Conservation (phyloP, 345 rosid species). For the Salix viminalis region DNA sequence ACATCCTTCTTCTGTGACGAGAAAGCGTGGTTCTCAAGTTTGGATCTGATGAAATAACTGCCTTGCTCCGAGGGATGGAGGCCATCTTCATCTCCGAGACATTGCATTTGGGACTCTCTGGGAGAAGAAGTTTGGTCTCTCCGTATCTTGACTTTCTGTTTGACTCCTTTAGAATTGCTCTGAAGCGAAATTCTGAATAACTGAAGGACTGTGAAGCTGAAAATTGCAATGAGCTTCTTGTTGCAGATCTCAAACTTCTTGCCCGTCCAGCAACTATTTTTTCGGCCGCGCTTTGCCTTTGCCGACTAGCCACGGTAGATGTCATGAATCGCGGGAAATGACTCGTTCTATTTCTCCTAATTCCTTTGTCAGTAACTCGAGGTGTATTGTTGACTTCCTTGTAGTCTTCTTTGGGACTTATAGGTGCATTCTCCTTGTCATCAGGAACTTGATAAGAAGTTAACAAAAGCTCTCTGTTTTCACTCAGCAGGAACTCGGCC, state of each 20-base stretch:
- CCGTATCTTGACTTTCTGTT: constrained; percentile 38
- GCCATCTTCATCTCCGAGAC: constrained; percentile 28
- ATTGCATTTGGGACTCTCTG: constrained; percentile 40
- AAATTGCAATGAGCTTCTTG: constrained; percentile 44
- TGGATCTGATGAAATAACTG: constrained; percentile 64
- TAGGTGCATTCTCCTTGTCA: constrained; percentile 28
- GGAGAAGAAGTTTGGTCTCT: constrained; percentile 26
- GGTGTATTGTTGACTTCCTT: constrained; percentile 33
- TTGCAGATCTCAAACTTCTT: constrained; percentile 35
- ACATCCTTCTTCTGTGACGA: constrained; percentile 71
- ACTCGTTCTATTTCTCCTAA: constrained; percentile 23
- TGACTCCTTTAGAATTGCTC: constrained; percentile 41
- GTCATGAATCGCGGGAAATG: constrained; percentile 73
- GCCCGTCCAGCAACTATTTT: constrained; percentile 36
- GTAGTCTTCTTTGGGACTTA: constrained; percentile 14
- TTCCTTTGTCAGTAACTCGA: constrained; percentile 26
- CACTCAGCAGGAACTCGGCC: constrained; percentile 44
- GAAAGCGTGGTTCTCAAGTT: constrained; percentile 48
- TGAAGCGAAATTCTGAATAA: constrained; percentile 52
- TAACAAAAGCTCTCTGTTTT: constrained; percentile 51
- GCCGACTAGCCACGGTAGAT: constrained; percentile 83
- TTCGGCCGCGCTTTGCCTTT: constrained; percentile 59
- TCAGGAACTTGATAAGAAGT: constrained; percentile 25
- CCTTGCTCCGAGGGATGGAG: constrained; percentile 45
- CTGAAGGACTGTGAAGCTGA: constrained; percentile 58